Percentiles rank a stretch among this genome's conserved stretches.
Evolutionary conservation across 805 yeast genomes (phyloP).

Genomic region (Candida boleticola): DNA sequence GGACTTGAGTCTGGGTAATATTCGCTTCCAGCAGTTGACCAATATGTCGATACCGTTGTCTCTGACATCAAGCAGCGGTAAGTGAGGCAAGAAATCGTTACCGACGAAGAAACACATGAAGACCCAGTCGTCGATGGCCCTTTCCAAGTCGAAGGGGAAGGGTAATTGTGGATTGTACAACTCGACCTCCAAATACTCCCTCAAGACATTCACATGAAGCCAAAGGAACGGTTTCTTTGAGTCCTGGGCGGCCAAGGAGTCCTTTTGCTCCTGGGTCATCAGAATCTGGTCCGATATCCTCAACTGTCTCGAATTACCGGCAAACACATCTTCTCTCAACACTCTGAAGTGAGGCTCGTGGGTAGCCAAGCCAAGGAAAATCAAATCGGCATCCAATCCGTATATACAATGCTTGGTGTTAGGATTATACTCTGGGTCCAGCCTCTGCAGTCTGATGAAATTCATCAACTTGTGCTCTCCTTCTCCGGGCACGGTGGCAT

Average conservation of each 20-base stretch:
- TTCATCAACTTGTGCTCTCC: slow-evolving; percentile 99
- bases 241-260: slow-evolving; percentile 39
- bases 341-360: slow-evolving; percentile 97
- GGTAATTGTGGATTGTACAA: slow-evolving; percentile 66
- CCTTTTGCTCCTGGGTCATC: slow-evolving; percentile 60
- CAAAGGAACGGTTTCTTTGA: slow-evolving; percentile 84
- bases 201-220: slow-evolving; percentile 82
- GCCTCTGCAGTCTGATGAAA: slow-evolving; percentile 85
- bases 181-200: slow-evolving; percentile 88
- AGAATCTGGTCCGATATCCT: slow-evolving; percentile 48
- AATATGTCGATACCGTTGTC: slow-evolving; percentile 88
- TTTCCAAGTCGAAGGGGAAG: slow-evolving; percentile 80
- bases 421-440: slow-evolving; percentile 84
- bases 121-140: slow-evolving; percentile 98
- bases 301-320: slow-evolving; percentile 57
- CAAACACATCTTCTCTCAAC: slow-evolving; percentile 94
- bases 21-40: slow-evolving; percentile 78
- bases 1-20: slow-evolving; percentile 63
- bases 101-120: slow-evolving; percentile 99
- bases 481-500: slow-evolving; percentile 98
- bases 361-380: slow-evolving; percentile 92
- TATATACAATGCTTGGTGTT: slow-evolving; percentile 95
- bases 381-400: slow-evolving; percentile 97
- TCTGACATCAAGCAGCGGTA: slow-evolving; percentile 91
- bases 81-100: slow-evolving; percentile 95